phyloP scores from a whole-genome alignment of 768 basidiomycete genomes.

The Imleria badia region DNA sequence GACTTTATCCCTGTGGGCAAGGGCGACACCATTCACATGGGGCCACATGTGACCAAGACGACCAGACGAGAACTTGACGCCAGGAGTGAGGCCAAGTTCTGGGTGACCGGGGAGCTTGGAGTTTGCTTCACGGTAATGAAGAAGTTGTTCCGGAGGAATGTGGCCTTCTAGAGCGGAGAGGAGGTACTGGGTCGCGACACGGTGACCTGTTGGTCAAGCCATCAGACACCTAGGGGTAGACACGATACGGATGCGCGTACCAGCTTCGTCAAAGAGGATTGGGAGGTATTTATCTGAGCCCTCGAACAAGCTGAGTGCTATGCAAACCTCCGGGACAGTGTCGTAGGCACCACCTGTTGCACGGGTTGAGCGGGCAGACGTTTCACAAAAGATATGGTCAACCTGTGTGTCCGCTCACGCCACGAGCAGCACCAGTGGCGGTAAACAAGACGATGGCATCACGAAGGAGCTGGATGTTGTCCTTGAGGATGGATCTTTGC shows the following conservation, averaged over 20 bases:
- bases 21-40: conserved; percentile 78
- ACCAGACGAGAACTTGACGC: conserved; percentile 92
- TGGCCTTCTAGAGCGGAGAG: conserved; percentile 75
- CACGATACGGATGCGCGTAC: conserved; percentile 38
- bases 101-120: conserved; percentile 89
- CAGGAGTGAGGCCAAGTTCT: conserved; percentile 87
- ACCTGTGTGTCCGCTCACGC: conserved; percentile 87
- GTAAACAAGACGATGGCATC: conserved; percentile 88
- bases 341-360: conserved; percentile 58
- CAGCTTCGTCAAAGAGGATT: conserved; percentile 79
- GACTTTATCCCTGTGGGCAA: conserved; percentile 75
- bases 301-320: conserved; percentile 73
- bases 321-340: conserved; percentile 83
- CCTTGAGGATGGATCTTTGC: conserved; percentile 54
- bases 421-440: conserved; percentile 80
- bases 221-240: not conserved
- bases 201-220: conserved; percentile 57
- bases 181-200: conserved; percentile 88
- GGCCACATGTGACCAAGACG: conserved; percentile 93
- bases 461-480: conserved; percentile 78
- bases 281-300: conserved; percentile 60
- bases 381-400: not conserved
- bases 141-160: conserved; percentile 69
- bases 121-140: conserved; percentile 84
- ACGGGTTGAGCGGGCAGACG: conserved; percentile 14